These are phyloP conservation scores for Fusarium sp. DNA, from an alignment of 2,329 filamentous ascomycete species.

Conservation along the genomic window DNA sequence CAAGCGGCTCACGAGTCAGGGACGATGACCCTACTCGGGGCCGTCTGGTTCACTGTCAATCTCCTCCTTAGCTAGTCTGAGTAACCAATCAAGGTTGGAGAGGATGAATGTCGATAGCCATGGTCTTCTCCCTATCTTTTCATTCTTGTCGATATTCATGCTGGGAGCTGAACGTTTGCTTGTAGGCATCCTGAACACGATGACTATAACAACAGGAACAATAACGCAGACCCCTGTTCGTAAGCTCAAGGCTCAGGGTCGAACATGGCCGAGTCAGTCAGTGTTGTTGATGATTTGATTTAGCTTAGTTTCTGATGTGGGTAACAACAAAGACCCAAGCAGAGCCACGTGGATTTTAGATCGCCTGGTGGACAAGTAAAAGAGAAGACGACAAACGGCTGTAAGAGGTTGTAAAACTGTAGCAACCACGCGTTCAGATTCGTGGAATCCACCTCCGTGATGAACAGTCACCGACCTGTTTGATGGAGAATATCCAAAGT, in stretches of 20 bases:
- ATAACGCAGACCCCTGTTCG: neutral
- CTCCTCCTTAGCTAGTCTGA: neutral
- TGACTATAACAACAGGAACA: too few relatives aligned
- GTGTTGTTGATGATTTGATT: neutral
- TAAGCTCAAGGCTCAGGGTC: neutral
- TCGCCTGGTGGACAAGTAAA: too few relatives aligned
- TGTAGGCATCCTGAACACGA: neutral
- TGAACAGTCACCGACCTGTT: too few relatives aligned
- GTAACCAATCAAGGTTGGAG: neutral
- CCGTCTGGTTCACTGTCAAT: neutral
- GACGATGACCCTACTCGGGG: neutral
- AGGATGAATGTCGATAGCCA: neutral
- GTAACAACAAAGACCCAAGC: too few relatives aligned
- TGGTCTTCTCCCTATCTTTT: neutral
- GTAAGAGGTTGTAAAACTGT: too few relatives aligned
- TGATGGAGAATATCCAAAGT: too few relatives aligned
- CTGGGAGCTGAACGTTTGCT: too few relatives aligned
- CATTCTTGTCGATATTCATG: neutral
- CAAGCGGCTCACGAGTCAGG: conserved; percentile 15
- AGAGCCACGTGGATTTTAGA: too few relatives aligned
- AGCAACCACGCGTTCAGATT: too few relatives aligned
- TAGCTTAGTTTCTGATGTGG: neutral
- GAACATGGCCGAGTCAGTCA: neutral
- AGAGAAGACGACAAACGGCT: too few relatives aligned
- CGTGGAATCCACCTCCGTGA: too few relatives aligned